Percentiles rank a stretch among this genome's conserved stretches.
These are phyloP conservation scores for Penicillium robsamsonii DNA, from an alignment of 495 filamentous ascomycete genomes.

Conservation along the genomic window DNA sequence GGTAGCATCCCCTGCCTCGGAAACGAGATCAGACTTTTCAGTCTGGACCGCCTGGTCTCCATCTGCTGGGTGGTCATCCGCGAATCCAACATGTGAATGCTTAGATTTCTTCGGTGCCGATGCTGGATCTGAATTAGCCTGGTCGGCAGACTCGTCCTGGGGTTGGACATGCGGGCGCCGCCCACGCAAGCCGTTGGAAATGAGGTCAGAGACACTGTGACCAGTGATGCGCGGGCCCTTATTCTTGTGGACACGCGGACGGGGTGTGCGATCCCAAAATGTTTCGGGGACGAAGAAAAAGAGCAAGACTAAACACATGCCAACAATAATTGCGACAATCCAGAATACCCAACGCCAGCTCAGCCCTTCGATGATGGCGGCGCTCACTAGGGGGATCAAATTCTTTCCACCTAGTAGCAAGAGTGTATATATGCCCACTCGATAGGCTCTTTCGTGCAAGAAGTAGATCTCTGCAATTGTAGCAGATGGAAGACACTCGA, in stretches of 20 bases:
- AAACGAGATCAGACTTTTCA: slow-evolving; percentile 1
- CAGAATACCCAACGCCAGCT: slow-evolving; percentile 86
- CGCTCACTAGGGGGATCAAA: slow-evolving; percentile 81
- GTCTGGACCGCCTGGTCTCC: slow-evolving; percentile 16
- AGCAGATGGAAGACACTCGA: slow-evolving; percentile 93
- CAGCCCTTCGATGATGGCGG: slow-evolving; percentile 73
- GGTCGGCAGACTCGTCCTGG: slow-evolving; percentile 13
- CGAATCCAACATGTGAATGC: slow-evolving; percentile 57
- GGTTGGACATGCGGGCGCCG: slow-evolving; percentile 28
- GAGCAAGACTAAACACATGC: slow-evolving; percentile 65
- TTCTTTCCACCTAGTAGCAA: slow-evolving; percentile 92
- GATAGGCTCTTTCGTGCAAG: slow-evolving; percentile 89
- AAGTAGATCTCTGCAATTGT: slow-evolving; percentile 98
- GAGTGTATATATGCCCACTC: slow-evolving; percentile 93
- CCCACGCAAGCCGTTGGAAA: slow-evolving; percentile 38
- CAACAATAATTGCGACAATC: slow-evolving; percentile 85
- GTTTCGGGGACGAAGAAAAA: slow-evolving; percentile 96
- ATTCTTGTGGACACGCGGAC: slow-evolving; percentile 47
- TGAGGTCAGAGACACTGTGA: slow-evolving; percentile 42
- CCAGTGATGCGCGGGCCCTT: slow-evolving; percentile 33
- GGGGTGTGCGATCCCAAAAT: slow-evolving; percentile 88
- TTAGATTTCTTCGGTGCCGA: slow-evolving; percentile 25
- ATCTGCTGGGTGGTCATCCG: slow-evolving; percentile 28
- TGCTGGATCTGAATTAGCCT: slow-evolving; percentile 6
- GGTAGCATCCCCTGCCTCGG: neutral